These are phyloP conservation scores for Diaporthe longicolla DNA, from an alignment of 2,329 filamentous ascomycete species.

Conservation along the genomic window DNA sequence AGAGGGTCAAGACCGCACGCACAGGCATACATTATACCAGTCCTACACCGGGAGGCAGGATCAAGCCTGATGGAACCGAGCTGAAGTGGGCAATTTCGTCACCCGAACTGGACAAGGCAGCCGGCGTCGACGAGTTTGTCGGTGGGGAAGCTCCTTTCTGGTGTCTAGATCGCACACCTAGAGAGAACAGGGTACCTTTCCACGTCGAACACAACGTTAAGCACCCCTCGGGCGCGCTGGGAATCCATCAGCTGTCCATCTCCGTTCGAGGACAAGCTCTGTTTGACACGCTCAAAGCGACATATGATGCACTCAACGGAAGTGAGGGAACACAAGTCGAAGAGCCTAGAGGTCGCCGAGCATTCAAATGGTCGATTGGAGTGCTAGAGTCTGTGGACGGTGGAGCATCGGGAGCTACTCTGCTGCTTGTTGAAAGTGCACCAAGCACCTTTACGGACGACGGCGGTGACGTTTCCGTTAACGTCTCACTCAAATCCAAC, in stretches of 20 bases:
- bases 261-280: constrained; percentile 48
- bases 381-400: constrained; percentile 1
- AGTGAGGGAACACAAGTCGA: not conserved
- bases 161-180: constrained; percentile 73
- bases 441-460: not conserved
- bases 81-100: constrained; percentile 66
- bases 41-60: constrained; percentile 67
- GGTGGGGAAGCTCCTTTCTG: constrained; percentile 74
- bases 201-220: constrained; percentile 52
- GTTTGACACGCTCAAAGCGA: constrained; percentile 45
- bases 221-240: constrained; percentile 67
- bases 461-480: not conserved
- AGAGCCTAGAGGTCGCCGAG: not conserved
- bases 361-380: constrained; percentile 10
- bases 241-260: constrained; percentile 62
- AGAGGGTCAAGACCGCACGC: constrained; percentile 51
- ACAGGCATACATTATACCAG: constrained; percentile 61
- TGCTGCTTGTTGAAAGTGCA: not conserved
- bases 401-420: not conserved
- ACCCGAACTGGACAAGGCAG: constrained; percentile 11
- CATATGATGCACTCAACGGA: constrained; percentile 49
- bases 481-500: constrained; percentile 13
- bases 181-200: constrained; percentile 68
- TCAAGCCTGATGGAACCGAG: constrained; percentile 66
- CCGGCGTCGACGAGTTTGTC: constrained; percentile 45